Conservation (phyloP, 192 early-diverging fungal species). For the Spizellomyces sp. region DNA sequence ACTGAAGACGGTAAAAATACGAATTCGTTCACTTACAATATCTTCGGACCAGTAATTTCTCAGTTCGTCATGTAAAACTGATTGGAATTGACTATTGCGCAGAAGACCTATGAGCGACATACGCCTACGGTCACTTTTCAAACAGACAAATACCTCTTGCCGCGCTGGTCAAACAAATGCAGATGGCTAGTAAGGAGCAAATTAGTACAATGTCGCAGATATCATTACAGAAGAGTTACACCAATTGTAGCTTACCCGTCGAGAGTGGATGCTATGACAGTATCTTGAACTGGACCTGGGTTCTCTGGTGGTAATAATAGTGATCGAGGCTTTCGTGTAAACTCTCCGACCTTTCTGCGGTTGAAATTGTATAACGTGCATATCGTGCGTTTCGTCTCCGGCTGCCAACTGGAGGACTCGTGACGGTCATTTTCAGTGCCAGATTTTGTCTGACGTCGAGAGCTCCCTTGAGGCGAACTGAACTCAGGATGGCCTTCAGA, state of each 20-base stretch:
- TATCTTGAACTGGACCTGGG: background rate
- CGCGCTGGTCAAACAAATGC: too few relatives aligned
- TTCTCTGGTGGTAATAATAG: constrained; percentile 11
- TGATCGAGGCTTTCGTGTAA: constrained; percentile 18
- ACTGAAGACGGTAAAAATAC: background rate
- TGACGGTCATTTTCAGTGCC: background rate
- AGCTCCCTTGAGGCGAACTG: background rate
- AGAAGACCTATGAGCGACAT: too few relatives aligned
- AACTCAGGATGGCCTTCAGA: background rate
- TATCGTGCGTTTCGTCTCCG: background rate
- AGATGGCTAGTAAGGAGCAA: too few relatives aligned
- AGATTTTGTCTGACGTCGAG: background rate
- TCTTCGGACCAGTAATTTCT: constrained; percentile 25
- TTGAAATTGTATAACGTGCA: constrained; percentile 6
- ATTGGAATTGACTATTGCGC: background rate
- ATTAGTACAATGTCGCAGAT: too few relatives aligned
- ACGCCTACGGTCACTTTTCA: too few relatives aligned
- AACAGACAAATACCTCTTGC: too few relatives aligned
- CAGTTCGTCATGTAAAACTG: constrained; percentile 6
- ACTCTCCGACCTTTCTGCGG: background rate
- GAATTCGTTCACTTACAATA: background rate
- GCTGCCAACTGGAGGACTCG: background rate
- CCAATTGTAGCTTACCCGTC: constrained; percentile 1
- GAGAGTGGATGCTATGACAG: constrained; percentile 19
- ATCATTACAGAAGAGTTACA: background rate